These are phyloP conservation scores for Plantago lanceolata DNA, from an alignment of 305 asterid species.

Conservation along the genomic window DNA sequence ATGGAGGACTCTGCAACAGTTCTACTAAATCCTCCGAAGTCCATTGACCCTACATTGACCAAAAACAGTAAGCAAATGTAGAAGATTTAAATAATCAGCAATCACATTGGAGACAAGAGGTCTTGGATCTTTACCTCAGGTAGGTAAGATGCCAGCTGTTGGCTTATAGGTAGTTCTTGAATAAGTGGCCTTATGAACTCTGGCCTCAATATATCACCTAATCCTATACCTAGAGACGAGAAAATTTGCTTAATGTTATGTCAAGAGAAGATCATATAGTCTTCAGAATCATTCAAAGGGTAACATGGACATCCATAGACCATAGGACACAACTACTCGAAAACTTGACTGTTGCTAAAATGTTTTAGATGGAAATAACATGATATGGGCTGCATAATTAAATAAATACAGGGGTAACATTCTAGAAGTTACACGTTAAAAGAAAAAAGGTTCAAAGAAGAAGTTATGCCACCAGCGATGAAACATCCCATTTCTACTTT, in stretches of 20 bases:
- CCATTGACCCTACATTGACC: conserved; percentile 65
- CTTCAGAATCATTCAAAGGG: background rate
- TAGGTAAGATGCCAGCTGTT: conserved; percentile 60
- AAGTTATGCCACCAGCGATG: too few species aligned
- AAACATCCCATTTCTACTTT: too few species aligned
- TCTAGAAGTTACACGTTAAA: too few species aligned
- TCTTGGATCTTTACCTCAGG: conserved; percentile 59
- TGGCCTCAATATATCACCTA: conserved; percentile 92
- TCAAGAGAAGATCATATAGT: conserved; percentile 9
- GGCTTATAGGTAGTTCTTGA: conserved; percentile 60
- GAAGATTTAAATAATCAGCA: conserved; percentile 21
- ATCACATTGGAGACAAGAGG: conserved; percentile 17
- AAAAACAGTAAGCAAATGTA: conserved; percentile 19
- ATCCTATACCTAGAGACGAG: conserved; percentile 65
- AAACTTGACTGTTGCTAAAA: background rate
- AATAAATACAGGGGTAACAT: too few species aligned
- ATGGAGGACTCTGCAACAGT: conserved; percentile 84
- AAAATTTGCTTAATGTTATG: conserved; percentile 21
- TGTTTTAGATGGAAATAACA: background rate
- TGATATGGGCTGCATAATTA: background rate
- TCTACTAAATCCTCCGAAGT: conserved; percentile 73
- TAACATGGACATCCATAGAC: background rate
- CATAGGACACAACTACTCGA: background rate
- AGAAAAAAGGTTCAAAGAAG: too few species aligned
- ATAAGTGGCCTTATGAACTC: conserved; percentile 66